Base-by-base conservation (phyloP, 768 basidiomycete species). In the Gloeostereum incarnatum region DNA sequence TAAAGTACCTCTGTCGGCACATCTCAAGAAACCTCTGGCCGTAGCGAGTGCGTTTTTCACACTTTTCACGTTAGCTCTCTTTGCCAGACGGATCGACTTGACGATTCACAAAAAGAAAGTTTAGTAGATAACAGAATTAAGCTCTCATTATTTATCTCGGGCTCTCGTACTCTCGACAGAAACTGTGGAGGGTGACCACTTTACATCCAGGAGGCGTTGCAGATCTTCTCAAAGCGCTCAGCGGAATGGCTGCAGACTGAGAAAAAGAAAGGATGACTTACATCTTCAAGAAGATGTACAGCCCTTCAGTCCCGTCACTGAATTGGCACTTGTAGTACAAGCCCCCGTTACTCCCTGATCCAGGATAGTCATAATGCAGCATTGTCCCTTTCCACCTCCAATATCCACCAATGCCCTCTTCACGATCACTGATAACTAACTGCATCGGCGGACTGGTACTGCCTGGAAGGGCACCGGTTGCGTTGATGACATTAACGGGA, bases 21-120 rank as follows among this genome's bases (percentile, higher is more conserved):
- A 90, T 56, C 58, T 96, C 43, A 82, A 80, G 59, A 98, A 98
- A 59, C 88, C 89, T 1, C 39, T 87, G 20, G 76, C 81, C 8
- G 88, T 93, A 19, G 75, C 81, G 6, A 63, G 67, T 13, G 87
- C 80, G 1, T 76, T 84, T 57, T 59, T 85, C 38, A 64, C 67
- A 31, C 42, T 91, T 32, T 93, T 93, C 58, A 53, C 62, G 16
- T 51, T 71, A 39, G 62, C 64, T 7, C 55, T 68, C 36, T 45
- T 67, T 41, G 59, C 60, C 36, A 53, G 68, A 42, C 61, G 72
- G 43, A 60, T 74, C 24, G 61, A 73, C 47, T 55, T 72, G 36
- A 64, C 67, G 20, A 65, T 75, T 39, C 59, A 66, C 48, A 68
- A 68, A 57, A 57, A 58, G 50, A 68, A 62, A 53, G 44, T 43